Conservation (phyloP, 768 basidiomycete genomes). For the Auricularia cornea region DNA sequence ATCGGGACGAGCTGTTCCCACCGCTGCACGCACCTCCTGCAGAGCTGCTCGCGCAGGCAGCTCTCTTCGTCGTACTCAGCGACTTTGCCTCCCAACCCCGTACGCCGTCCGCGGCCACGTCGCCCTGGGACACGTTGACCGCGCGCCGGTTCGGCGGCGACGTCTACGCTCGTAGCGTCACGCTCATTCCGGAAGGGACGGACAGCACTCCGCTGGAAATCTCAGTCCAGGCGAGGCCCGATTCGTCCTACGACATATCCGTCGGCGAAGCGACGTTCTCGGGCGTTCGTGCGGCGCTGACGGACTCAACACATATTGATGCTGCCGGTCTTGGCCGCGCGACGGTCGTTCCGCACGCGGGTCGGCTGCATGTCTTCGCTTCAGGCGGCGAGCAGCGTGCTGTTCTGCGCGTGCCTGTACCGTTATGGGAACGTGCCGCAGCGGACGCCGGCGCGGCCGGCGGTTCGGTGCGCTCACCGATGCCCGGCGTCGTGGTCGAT, state of each 20-base stretch:
- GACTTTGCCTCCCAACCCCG: constrained; percentile 37
- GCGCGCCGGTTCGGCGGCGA: constrained; percentile 77
- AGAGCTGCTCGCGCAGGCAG: constrained; percentile 67
- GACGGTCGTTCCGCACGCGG: constrained; percentile 33
- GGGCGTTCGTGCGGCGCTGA: not conserved
- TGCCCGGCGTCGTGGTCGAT: constrained; percentile 92
- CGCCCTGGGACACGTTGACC: constrained; percentile 63
- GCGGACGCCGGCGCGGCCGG: not conserved
- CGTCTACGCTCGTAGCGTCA: constrained; percentile 50
- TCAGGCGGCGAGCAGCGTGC: not conserved
- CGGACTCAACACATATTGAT: not conserved
- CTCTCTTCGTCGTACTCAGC: constrained; percentile 59
- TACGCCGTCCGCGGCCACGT: constrained; percentile 19
- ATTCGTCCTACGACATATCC: constrained; percentile 42
- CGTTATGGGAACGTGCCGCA: not conserved
- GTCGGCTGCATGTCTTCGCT: constrained; percentile 44
- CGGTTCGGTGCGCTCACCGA: constrained; percentile 70
- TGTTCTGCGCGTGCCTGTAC: not conserved
- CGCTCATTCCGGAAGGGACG: constrained; percentile 31
- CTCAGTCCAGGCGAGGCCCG: constrained; percentile 35
- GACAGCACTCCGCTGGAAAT: constrained; percentile 17
- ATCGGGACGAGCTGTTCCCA: constrained; percentile 75
- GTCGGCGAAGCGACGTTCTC: constrained; percentile 9
- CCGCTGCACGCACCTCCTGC: constrained; percentile 47
- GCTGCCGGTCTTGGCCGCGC: constrained; percentile 24